phyloP scores from a whole-genome alignment of 2,329 filamentous ascomycete species.

The Hypomyces perniciosus region DNA sequence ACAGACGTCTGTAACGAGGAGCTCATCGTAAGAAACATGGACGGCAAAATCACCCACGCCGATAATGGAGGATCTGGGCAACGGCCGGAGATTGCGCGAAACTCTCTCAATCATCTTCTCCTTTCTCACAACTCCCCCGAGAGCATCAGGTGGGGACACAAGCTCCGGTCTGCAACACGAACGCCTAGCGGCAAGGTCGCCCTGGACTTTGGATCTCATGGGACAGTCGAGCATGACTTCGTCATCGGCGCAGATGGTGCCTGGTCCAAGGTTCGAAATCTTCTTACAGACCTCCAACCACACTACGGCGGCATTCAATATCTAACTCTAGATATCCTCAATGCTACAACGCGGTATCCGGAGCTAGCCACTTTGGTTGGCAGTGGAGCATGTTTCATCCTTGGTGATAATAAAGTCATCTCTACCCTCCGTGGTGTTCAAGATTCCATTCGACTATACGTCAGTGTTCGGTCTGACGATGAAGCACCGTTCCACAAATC shows the following conservation, averaged over 20 bases:
- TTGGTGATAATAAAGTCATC: slow-evolving; percentile 33
- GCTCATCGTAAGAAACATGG: slow-evolving; percentile 19
- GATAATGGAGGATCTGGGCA: slow-evolving; percentile 17
- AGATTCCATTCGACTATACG: slow-evolving; percentile 25
- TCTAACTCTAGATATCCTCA: slow-evolving; percentile 29
- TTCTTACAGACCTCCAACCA: slow-evolving; percentile 31
- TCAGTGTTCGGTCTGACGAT: slow-evolving; percentile 20
- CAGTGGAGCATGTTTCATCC: slow-evolving; percentile 29
- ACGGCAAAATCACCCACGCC: slow-evolving; percentile 20
- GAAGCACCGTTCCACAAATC: slow-evolving; percentile 17
- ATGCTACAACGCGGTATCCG: slow-evolving; percentile 30
- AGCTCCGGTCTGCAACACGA: slow-evolving; percentile 23
- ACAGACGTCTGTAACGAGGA: slow-evolving; percentile 24
- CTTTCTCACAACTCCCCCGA: slow-evolving; percentile 24
- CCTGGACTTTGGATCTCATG: slow-evolving; percentile 20
- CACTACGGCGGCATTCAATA: slow-evolving; percentile 33
- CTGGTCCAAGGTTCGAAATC: slow-evolving; percentile 26
- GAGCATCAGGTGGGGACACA: slow-evolving; percentile 33
- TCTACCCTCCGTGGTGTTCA: slow-evolving; percentile 25
- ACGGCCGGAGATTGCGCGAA: slow-evolving; percentile 35
- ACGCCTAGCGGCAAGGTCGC: slow-evolving; percentile 4
- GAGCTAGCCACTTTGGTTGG: slow-evolving; percentile 35
- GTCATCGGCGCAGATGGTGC: slow-evolving; percentile 17
- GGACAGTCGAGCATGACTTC: slow-evolving; percentile 13
- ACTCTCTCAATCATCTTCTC: slow-evolving; percentile 29